A percentile compares a stretch with the other conserved stretches of the same genome.
These are phyloP conservation scores for Metschnikowia continentalis DNA, from an alignment of 805 yeast species.

Conservation along the genomic window DNA sequence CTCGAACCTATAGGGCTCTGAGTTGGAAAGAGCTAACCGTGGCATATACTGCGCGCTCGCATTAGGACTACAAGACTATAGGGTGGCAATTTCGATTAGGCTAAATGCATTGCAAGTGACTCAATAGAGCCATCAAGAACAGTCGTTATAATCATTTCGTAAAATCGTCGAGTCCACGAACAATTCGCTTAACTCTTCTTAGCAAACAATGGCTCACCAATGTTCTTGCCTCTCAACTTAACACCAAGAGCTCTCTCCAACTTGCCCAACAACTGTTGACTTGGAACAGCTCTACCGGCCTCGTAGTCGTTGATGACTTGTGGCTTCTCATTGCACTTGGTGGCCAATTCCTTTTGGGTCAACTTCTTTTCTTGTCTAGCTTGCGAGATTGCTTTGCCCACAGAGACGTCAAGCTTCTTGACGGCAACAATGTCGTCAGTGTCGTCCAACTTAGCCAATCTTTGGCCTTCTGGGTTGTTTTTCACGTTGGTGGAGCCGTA, in stretches of 20 bases:
- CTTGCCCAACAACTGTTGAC: slow-evolving; percentile 90
- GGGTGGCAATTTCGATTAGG: neutral
- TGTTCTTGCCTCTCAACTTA: slow-evolving; percentile 91
- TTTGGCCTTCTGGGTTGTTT: slow-evolving; percentile 86
- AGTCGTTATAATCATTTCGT: slow-evolving; percentile 1
- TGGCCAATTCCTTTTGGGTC: slow-evolving; percentile 95
- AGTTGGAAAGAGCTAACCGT: neutral
- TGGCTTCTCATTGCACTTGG: slow-evolving; percentile 93
- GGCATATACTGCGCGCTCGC: neutral
- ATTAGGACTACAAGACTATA: neutral
- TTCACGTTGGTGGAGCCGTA: slow-evolving; percentile 60
- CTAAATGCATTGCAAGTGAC: neutral
- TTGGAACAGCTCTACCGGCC: slow-evolving; percentile 93
- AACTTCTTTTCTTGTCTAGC: slow-evolving; percentile 85
- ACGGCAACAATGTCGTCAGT: slow-evolving; percentile 91
- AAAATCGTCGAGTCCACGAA: neutral
- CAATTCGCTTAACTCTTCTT: slow-evolving; percentile 41
- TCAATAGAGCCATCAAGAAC: neutral
- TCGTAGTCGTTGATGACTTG: slow-evolving; percentile 94
- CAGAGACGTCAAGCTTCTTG: slow-evolving; percentile 75
- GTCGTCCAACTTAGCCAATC: slow-evolving; percentile 89
- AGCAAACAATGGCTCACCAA: slow-evolving; percentile 79
- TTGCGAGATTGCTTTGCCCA: slow-evolving; percentile 81
- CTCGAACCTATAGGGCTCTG: neutral
- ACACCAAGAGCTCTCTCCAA: slow-evolving; percentile 92